Base-by-base conservation (phyloP, 2,329 filamentous ascomycete genomes). In the Rutstroemia sp. region DNA sequence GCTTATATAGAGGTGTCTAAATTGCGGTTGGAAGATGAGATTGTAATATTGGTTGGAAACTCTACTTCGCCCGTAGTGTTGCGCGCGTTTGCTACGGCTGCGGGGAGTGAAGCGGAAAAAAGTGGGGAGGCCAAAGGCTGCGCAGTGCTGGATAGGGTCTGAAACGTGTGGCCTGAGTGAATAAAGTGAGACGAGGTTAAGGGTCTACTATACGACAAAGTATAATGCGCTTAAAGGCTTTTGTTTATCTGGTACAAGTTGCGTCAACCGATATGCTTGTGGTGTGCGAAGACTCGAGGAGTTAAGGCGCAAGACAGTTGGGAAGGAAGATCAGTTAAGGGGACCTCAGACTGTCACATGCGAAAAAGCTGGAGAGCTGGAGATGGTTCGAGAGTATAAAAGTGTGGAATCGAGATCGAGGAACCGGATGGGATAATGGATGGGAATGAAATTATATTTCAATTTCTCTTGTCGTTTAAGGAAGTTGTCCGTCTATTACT, bases 31-130 rank as follows among this genome's bases (percentile, higher is more conserved):
- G 4, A 44, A 19, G 17, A 14, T 17, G 38, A 17, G 4, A 36
- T 51, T 36, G 27, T 5, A 23, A 23, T 23, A 23, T 23, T 23
- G 34, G 14, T 45, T 40, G 23, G 17, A 17, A 27, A 10, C 16
- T 42, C 12, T 36, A 14, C 53, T 55, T 54, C 52, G 45, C 52
- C 52, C 21, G 44, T 48, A 27, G 14, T n/a, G 34, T 21, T 45
- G 47, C 47, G 53, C 46, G 53, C 47, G 46, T 48, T 51, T 55
- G 25, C 25, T 21, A 36, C 23, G 8, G 16, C 30, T 5, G 44
- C 5, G 17, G 25, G 45, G 30, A 25, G 9, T 5, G 10, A n/a
- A 10, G 16, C 30, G 9, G n/a, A 30, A n/a, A 4, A 44, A 27
- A 30, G 23, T 23, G 3, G n/a, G 39, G 40, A 44, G 51, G 44